Base-by-base conservation (phyloP, 306 rosid genomes). In the Casuarina cunninghamiana region DNA sequence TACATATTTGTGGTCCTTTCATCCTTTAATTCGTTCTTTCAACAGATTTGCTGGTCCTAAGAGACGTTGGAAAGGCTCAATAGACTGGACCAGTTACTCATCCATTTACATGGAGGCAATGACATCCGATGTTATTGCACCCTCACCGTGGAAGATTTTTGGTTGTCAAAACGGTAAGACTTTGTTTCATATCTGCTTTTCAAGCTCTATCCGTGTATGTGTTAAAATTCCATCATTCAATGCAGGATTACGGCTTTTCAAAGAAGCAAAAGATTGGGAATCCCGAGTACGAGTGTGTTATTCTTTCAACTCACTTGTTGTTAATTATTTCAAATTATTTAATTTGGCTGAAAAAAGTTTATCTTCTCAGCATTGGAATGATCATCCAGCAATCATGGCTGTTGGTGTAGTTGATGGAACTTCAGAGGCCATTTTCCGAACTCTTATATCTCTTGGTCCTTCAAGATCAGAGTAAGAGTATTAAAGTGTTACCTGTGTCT, bases 141-240 rank as follows among this genome's bases (percentile, higher is more conserved):
- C 97, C 75, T 94, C 98, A 8, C 88, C 94, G 3, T 94, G 97
- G 98, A 94, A 90, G 78, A 94, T 94, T 71, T 94, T 94, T 83
- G 98, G 98, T 35, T 91, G 93, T 78, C 90, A 84, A 76, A 94
- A 94, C 85, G 98, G 98, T 94, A 85, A 79, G 87, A 32, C 76
- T 80, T 66, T 46, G 62, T 72, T 82, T 70, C 46, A 67, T 39
- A 49, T 81, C 46, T 73, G 77, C 72, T 62, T 82, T 76, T 75
- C 35, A 48, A 42, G 70, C 32, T 38, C 67, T 79, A 50, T 55
- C 82, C 72, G 48, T 76, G 61, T 57, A 62, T 72, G 5, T 50
- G 72, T 73, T 32, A 71, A 63, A 51, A 49, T 60, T 74, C 51
- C 65, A 70, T 77, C 76, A 38, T 67, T 74, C 83, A 63, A 16